Percentiles rank a stretch among this genome's conserved stretches.
phyloP scores from a whole-genome alignment of 495 filamentous ascomycete genomes.

The Penicillium roqueforti region DNA sequence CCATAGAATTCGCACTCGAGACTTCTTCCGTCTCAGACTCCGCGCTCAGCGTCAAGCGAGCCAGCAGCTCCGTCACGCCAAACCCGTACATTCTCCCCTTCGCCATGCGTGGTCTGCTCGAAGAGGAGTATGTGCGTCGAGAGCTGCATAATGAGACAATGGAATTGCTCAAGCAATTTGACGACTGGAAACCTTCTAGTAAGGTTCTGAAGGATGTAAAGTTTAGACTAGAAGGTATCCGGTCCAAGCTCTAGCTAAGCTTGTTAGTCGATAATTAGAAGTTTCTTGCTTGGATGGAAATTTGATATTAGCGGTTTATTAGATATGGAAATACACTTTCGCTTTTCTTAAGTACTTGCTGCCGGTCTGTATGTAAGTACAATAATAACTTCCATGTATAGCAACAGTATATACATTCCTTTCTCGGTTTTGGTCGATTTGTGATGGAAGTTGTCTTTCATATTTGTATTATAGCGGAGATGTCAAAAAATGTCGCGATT shows the following conservation, averaged over 20 bases:
- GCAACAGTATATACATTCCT: background rate
- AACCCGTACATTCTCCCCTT: constrained; percentile 91
- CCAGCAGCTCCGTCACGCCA: constrained; percentile 48
- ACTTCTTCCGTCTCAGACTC: constrained; percentile 61
- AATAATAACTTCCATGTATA: background rate
- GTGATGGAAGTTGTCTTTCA: background rate
- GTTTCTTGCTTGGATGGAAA: background rate
- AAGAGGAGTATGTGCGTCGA: constrained; percentile 84
- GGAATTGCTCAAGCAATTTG: constrained; percentile 80
- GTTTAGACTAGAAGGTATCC: constrained; percentile 87
- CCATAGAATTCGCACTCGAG: constrained; percentile 80
- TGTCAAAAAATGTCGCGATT: background rate
- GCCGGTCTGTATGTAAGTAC: background rate
- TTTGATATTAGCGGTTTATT: background rate
- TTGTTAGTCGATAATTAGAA: background rate
- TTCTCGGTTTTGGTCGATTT: background rate
- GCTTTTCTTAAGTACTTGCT: background rate
- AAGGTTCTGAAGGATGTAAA: constrained; percentile 96
- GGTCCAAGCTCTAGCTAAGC: constrained; percentile 68
- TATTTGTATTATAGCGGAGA: background rate
- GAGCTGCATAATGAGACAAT: constrained; percentile 72
- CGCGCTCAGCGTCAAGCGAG: constrained; percentile 48
- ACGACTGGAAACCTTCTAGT: constrained; percentile 84
- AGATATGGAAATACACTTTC: background rate
- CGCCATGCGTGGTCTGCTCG: constrained; percentile 86